phyloP scores from a whole-genome alignment of 768 basidiomycete species.

The Lactarius hengduanensis region DNA sequence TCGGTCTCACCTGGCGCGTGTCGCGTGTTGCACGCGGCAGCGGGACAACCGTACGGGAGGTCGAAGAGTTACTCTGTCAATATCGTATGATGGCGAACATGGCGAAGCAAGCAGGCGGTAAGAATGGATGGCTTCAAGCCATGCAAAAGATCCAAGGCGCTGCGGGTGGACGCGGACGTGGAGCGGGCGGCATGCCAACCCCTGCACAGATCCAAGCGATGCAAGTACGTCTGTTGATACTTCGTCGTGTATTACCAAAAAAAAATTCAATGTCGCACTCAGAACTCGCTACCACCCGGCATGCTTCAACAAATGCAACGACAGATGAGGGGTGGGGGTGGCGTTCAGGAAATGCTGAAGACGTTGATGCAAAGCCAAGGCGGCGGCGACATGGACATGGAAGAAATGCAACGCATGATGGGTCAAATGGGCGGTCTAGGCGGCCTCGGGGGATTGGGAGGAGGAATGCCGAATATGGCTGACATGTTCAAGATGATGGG shows the following conservation, averaged over 20 bases:
- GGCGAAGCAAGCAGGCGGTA: constrained; percentile 97
- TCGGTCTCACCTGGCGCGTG: constrained; percentile 87
- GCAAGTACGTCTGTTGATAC: constrained; percentile 57
- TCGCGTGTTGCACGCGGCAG: constrained; percentile 88
- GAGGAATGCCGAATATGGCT: constrained; percentile 66
- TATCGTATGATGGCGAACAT: constrained; percentile 99
- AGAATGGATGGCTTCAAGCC: constrained; percentile 90
- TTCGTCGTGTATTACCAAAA: constrained; percentile 6
- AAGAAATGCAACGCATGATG: constrained; percentile 98
- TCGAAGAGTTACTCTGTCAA: constrained; percentile 96
- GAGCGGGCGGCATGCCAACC: constrained; percentile 85
- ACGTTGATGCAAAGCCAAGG: constrained; percentile 96
- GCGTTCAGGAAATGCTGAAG: constrained; percentile 98
- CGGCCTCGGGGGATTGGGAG: constrained; percentile 60
- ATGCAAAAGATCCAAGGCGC: constrained; percentile 94
- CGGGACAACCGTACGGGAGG: constrained; percentile 93
- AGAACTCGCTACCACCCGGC: constrained; percentile 94
- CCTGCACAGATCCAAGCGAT: constrained; percentile 93
- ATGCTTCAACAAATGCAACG: constrained; percentile 93
- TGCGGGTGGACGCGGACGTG: constrained; percentile 81
- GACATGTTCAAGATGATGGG: constrained; percentile 90
- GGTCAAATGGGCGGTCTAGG: constrained; percentile 72
- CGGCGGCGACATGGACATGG: constrained; percentile 88
- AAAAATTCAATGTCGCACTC: constrained; percentile 7
- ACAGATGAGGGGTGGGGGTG: constrained; percentile 75